Base-by-base conservation (phyloP, 495 filamentous ascomycete species). In the Penicillium chermesinum region DNA sequence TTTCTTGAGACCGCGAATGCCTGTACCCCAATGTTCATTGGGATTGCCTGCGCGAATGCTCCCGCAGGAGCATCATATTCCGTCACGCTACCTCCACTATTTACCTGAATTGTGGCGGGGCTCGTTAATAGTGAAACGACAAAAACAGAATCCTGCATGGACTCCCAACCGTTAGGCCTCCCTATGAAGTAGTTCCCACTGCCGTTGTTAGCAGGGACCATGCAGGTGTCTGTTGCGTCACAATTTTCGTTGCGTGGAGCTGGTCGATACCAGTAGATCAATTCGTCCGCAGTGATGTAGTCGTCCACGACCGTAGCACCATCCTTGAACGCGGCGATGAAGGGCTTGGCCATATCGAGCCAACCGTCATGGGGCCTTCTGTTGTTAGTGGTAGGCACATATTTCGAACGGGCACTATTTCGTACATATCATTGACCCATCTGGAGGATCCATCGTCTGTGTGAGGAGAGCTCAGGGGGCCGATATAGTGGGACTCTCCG, bases 251-350 rank as follows among this genome's bases (percentile, higher is more conserved):
- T 55, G 2, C 66, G 64, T 9, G 65, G 65, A 58, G 62, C 80
- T 59, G 50, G 77, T 65, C 54, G 53, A 42, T 71, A 70, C 68
- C 68, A 71, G 60, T 70, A 71, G 0, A 71, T 49, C 14, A 79
- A 62, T 34, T 74, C 58, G 7, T 71, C 69, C 4, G 72, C 69
- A 15, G 69, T 65, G 16, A 75, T 62, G 34, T 57, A 52, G 3
- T 13, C 39, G 1, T 49, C 48, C 2, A 71, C 59, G 2, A 56
- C 50, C 0, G 59, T 59, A 7, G 65, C 67, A 7, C 81, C 78
- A 12, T 70, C 70, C 53, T 82, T 78, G 65, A 71, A 84, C 0
- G 79, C 79, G 3, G 68, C 61, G 37, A 82, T 80, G 56, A 77
- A 84, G 3, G 76, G 72, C 46, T 75, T 72, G 18, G 57, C 63